phyloP scores from a whole-genome alignment of 257 asterid species.

The Solanum chiquidenum region DNA sequence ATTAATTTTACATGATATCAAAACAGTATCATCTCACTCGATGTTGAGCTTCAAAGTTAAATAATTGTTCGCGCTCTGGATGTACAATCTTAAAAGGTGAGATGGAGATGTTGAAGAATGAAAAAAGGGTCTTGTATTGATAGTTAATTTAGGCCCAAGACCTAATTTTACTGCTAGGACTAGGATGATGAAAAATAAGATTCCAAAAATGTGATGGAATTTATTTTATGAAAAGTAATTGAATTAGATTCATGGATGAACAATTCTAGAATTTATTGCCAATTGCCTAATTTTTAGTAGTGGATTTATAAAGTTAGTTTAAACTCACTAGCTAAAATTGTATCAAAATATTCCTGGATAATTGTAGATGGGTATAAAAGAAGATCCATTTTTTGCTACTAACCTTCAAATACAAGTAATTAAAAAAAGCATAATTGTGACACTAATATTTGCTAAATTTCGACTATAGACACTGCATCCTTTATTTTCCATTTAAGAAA shows the following conservation, averaged over 20 bases:
- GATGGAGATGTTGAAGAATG: background rate
- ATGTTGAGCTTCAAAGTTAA: background rate
- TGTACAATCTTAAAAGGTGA: background rate
- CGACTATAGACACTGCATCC: background rate
- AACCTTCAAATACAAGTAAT: background rate
- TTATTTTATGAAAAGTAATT: background rate
- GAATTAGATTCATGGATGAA: background rate
- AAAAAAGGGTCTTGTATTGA: too few relatives aligned
- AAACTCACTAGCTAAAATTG: background rate
- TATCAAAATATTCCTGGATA: background rate
- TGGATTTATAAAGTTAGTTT: background rate
- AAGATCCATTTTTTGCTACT: background rate
- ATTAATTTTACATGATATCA: too few relatives aligned
- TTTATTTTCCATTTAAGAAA: background rate
- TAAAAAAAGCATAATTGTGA: background rate
- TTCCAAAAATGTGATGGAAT: background rate
- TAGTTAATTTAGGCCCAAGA: background rate
- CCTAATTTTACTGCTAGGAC: background rate
- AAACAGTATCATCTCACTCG: background rate
- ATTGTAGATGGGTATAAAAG: background rate
- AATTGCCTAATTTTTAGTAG: background rate
- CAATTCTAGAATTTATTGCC: background rate
- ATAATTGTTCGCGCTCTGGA: too few relatives aligned
- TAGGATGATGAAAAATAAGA: background rate
- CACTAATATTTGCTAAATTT: background rate